Percentiles rank a stretch among this genome's conserved stretches.
phyloP scores from a whole-genome alignment of 805 yeast genomes.

The Saccharomycopsis oosterbeekiorum region DNA sequence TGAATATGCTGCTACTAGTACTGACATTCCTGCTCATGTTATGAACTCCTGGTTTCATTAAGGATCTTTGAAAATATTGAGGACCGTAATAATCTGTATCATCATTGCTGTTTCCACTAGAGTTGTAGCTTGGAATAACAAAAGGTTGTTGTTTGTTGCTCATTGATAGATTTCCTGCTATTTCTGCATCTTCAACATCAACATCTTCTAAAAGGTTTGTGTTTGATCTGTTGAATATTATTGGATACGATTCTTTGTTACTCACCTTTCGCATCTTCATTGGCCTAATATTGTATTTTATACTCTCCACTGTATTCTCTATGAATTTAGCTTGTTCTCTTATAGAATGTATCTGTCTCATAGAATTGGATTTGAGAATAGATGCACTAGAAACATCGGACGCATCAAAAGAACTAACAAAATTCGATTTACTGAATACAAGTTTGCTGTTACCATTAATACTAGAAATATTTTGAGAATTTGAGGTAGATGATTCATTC shows the following conservation, averaged over 20 bases:
- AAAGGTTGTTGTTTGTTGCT: constrained; percentile 1
- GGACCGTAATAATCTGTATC: background rate
- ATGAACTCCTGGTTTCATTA: background rate
- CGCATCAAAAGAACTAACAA: background rate
- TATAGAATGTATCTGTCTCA: constrained; percentile 25
- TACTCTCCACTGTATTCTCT: constrained; percentile 23
- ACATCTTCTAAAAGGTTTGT: background rate
- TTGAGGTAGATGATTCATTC: constrained; percentile 6
- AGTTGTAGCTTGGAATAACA: background rate
- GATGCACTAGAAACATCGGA: background rate
- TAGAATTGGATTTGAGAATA: constrained; percentile 23
- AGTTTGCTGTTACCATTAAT: background rate
- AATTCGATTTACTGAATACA: background rate
- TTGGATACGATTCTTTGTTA: constrained; percentile 14
- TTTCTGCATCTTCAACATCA: constrained; percentile 3
- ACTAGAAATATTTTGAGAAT: background rate
- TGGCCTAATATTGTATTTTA: constrained; percentile 22
- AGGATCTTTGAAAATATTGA: background rate
- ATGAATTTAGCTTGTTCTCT: constrained; percentile 25
- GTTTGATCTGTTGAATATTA: constrained; percentile 1
- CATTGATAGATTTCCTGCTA: background rate
- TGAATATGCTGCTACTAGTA: background rate
- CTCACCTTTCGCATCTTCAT: constrained; percentile 17
- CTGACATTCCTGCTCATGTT: background rate
- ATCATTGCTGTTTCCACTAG: background rate